phyloP scores from a whole-genome alignment of 352 stramenopile genomes.

The Phytophthora uliginosa region DNA sequence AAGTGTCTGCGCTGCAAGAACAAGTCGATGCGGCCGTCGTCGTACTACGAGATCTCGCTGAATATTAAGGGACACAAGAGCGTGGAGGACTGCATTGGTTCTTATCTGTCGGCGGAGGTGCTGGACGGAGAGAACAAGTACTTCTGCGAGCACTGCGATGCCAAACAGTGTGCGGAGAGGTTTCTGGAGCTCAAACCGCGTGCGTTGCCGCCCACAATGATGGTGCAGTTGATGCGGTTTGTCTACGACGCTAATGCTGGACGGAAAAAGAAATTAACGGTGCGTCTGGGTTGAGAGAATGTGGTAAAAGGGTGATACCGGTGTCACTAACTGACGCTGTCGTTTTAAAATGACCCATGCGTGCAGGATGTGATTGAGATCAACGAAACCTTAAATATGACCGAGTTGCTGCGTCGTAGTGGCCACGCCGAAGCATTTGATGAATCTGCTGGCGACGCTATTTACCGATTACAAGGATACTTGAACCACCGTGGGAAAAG shows the following conservation, averaged over 20 bases:
- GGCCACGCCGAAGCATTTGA: constrained; percentile 53
- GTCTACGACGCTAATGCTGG: constrained; percentile 83
- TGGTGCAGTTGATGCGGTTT: constrained; percentile 88
- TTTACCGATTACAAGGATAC: constrained; percentile 83
- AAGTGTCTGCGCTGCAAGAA: constrained; percentile 81
- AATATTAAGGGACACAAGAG: constrained; percentile 89
- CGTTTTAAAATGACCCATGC: background rate
- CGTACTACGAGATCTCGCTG: constrained; percentile 89
- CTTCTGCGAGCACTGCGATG: constrained; percentile 79
- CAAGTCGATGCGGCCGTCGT: constrained; percentile 71
- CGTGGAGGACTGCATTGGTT: constrained; percentile 75
- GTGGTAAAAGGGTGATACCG: background rate
- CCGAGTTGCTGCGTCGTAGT: constrained; percentile 58
- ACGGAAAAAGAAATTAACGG: constrained; percentile 90
- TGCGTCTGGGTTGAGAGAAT: constrained; percentile 20
- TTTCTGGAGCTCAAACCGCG: constrained; percentile 73
- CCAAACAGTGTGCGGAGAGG: constrained; percentile 82
- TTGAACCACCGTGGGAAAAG: constrained; percentile 88
- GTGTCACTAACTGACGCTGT: background rate
- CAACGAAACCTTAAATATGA: constrained; percentile 83
- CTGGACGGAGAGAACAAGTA: constrained; percentile 92
- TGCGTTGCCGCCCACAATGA: constrained; percentile 74
- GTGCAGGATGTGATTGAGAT: constrained; percentile 88
- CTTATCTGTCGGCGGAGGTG: constrained; percentile 78
- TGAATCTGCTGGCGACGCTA: constrained; percentile 39